These are phyloP conservation scores for Amphirosellinia nigrospora DNA, from an alignment of 495 filamentous ascomycete species.

Conservation along the genomic window DNA sequence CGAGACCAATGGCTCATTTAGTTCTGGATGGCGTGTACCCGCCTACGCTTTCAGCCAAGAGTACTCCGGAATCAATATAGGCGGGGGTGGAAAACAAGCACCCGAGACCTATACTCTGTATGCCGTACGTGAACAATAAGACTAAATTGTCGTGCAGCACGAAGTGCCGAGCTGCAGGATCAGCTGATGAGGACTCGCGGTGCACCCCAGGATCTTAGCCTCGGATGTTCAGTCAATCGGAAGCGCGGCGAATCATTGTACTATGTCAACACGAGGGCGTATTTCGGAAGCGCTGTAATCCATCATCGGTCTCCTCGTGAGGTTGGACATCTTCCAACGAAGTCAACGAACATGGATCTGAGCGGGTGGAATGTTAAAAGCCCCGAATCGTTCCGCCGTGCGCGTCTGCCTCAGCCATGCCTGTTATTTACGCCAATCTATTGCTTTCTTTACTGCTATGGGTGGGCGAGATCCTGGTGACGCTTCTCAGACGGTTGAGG, in stretches of 20 bases:
- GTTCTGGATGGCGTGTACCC: background rate
- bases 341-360: constrained; percentile 2
- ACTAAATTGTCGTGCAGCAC: constrained; percentile 29
- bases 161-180: constrained; percentile 29
- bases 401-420: constrained; percentile 10
- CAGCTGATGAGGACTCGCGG: constrained; percentile 25
- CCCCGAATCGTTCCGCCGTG: constrained; percentile 5
- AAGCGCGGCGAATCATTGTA: constrained; percentile 22
- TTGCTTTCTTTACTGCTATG: constrained; percentile 14
- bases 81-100: constrained; percentile 18
- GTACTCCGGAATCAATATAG: background rate
- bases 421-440: constrained; percentile 5
- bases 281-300: constrained; percentile 7
- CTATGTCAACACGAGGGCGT: constrained; percentile 19
- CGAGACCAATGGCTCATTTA: constrained; percentile 14
- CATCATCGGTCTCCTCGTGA: background rate
- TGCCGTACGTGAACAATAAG: constrained; percentile 18
- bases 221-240: constrained; percentile 15
- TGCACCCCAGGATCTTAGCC: constrained; percentile 28
- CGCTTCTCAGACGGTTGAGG: background rate
- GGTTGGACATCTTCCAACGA: constrained; percentile 21
- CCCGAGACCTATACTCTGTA: constrained; percentile 22
- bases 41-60: constrained; percentile 9
- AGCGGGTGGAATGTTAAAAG: constrained; percentile 6
- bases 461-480: background rate